Evolutionary conservation across 1,284 basidiomycete genomes (phyloP).

Genomic region (Boletellus deceptivus): DNA sequence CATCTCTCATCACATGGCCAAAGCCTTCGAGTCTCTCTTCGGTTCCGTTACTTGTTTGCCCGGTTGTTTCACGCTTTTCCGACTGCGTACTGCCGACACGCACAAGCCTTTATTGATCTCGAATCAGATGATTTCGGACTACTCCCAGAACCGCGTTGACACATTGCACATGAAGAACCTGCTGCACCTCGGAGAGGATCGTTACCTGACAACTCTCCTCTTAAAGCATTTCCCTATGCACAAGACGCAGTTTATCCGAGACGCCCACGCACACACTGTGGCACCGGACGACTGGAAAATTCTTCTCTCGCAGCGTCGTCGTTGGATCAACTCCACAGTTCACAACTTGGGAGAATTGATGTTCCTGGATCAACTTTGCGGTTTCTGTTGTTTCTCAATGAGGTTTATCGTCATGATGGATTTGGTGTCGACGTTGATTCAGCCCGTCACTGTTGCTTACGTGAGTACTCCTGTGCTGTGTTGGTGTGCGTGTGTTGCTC

Average conservation of each 20-base stretch:
- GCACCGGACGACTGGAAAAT: constrained; percentile 94
- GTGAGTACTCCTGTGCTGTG: constrained; percentile 48
- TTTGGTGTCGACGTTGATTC: constrained; percentile 81
- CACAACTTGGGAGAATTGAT: constrained; percentile 95
- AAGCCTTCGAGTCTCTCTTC: constrained; percentile 96
- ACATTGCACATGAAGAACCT: constrained; percentile 98
- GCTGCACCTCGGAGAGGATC: constrained; percentile 96
- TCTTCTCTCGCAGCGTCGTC: constrained; percentile 93
- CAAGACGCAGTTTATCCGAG: constrained; percentile 94
- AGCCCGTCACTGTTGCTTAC: constrained; percentile 93
- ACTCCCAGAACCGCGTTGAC: constrained; percentile 95
- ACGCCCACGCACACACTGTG: constrained; percentile 90
- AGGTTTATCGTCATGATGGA: constrained; percentile 97
- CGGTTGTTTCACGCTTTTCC: constrained; percentile 96
- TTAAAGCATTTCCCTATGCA: constrained; percentile 91
- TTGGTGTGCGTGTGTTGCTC: constrained; percentile 7
- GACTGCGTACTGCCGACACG: constrained; percentile 89
- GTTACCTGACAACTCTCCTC: constrained; percentile 93
- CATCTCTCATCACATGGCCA: constrained; percentile 96
- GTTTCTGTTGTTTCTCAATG: constrained; percentile 99
- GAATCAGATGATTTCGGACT: constrained; percentile 88
- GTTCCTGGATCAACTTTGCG: constrained; percentile 90
- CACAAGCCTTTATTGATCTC: constrained; percentile 88
- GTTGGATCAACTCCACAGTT: constrained; percentile 99
- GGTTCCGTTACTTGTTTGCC: constrained; percentile 98